Base-by-base conservation (phyloP, 768 basidiomycete genomes). In the Heimioporus sp. region DNA sequence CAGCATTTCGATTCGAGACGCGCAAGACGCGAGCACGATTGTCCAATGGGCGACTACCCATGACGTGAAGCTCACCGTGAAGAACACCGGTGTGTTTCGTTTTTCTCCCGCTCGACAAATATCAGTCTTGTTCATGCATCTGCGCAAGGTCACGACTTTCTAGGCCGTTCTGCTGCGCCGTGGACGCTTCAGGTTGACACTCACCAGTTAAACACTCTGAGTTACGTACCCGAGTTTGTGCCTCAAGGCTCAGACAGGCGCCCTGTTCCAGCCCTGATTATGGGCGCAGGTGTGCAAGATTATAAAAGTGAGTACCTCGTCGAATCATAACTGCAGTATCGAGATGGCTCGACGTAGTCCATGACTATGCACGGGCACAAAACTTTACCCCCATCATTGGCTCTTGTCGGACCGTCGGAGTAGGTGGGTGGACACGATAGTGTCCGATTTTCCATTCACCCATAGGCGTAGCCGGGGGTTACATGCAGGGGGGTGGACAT, bases 401-500 rank as follows among this genome's bases (percentile, higher is more conserved):
- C 2, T 48, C 31, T 19, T 65, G 63, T 48, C 30, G 49, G 15
- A 65, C 63, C 8, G 53, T 64, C 10, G 63, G 63, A 37, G 60
- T 41, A 28, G 52, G 60, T 48, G 13, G 38, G 55, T 43, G n/a
- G n/a, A n/a, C n/a, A n/a, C n/a, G n/a, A 32, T 2, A 36, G 24
- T n/a, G n/a, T 28, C 8, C 16, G 34, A 34, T 15, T 34, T 34
- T 34, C 34, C 13, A 34, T 10, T 52, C 44, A 52, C 42, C 31
- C 36, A n/a, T 10, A 11, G 31, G 24, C 11, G 9, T 10, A 65
- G 77, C 74, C 12, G 80, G 77, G 31, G 80, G 81, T 15, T 82
- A 72, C 70, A 45, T 78, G 4, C 69, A 72, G 49, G 80, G 80
- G 24, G 80, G 76, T 10, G 80, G 80, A 6, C 76, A 79, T 46